Percentiles rank a stretch among this genome's conserved stretches.
Conservation (phyloP, 2,329 filamentous ascomycete species). For the Penicillium sp. region DNA sequence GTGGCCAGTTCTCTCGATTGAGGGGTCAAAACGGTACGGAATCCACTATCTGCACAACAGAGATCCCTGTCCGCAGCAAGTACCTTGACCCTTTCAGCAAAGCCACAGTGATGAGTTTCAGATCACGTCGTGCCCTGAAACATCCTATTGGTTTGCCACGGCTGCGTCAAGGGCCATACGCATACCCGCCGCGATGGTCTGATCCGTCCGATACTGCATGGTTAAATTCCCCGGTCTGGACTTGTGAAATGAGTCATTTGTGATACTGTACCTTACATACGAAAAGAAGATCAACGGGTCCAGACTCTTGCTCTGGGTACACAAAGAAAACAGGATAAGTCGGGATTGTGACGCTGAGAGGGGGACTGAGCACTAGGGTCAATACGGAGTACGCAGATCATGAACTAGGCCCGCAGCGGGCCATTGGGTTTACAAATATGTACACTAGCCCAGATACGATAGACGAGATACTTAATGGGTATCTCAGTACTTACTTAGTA, state of each 20-base stretch:
- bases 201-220: slow-evolving; percentile 2
- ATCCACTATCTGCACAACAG: slow-evolving; percentile 10
- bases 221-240: background rate
- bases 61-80: slow-evolving; percentile 1
- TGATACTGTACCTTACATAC: background rate
- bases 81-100: background rate
- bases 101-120: slow-evolving; percentile 10
- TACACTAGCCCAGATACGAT: background rate
- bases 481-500: background rate
- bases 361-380: slow-evolving; percentile 11
- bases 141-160: slow-evolving; percentile 1
- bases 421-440: background rate
- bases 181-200: slow-evolving; percentile 6
- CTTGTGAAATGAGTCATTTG: slow-evolving; percentile 8
- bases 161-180: slow-evolving; percentile 1
- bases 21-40: background rate
- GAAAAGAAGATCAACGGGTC: background rate
- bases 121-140: background rate
- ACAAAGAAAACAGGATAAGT: slow-evolving; percentile 2
- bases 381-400: slow-evolving; percentile 8
- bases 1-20: background rate
- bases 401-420: background rate
- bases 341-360: background rate
- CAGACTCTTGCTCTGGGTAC: background rate
- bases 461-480: background rate